Evolutionary conservation across 225 moss, liverwort and hornwort genomes (phyloP), one percentile per base, ranked within the genome.

Genomic region (Physcomitrium patens): DNA sequence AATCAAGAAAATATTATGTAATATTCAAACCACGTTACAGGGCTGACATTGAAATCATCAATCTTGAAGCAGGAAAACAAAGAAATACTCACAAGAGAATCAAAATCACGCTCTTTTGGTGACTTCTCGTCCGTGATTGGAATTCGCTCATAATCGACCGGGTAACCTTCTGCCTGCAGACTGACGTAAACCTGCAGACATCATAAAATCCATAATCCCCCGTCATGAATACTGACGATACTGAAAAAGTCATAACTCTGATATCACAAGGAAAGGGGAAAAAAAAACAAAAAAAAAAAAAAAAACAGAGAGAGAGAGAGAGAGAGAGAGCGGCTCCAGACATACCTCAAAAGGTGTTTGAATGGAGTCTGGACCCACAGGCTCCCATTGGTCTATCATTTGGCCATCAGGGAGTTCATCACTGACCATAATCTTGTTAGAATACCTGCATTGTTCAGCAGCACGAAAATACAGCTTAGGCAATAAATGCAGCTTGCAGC

Each of bases 361-460:
- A 27, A 99, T 90, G 45, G 95, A 99, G 72, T 86, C 77, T 77
- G 86, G 85, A 41, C 92, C 90, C 77, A 99, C 91, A 27, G 95
- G 99, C 74, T 99, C 99, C 99, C 99, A 99, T 70, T 93, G 95
- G 68, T 99, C 99, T 70, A 99, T 83, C 99, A 99, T 99, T 76
- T 99, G 99, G 60, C 99, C 99, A 71, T 99, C 99, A 62, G 99
- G 99, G 9, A 99, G 95, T 83, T 99, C 99, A 77, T 99, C 99
- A 65, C 95, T 99, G 68, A 99, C 99, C 95, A 99, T 93, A 60
- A 99, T 90, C 82, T 99, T 99, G 24, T 84, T 92, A 22, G 89
- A 84, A 75, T 93, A 99, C 65, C 99, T 99, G 79, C 65, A 37
- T 71, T 37, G 10, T 63, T 75, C 70, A 42, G 43, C 63, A 74